These are phyloP conservation scores for Termitomyces titanicus DNA, from an alignment of 768 basidiomycete species.

Conservation along the genomic window DNA sequence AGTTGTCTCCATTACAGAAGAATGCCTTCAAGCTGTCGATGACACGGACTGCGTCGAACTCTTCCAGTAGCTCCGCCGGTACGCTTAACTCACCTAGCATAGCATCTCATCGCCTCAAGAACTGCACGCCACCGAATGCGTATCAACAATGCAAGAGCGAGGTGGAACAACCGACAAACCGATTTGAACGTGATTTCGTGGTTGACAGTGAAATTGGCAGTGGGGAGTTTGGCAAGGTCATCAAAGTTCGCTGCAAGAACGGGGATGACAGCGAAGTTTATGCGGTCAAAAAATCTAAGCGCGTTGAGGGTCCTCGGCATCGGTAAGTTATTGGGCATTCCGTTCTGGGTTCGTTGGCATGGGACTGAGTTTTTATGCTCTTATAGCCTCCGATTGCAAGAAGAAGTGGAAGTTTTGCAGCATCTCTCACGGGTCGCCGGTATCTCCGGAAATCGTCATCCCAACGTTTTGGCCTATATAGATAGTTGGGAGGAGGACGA, in stretches of 20 bases:
- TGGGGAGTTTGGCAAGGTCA: conserved; percentile 92
- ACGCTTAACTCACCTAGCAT: conserved; percentile 44
- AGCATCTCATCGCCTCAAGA: conserved; percentile 22
- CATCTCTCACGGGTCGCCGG: conserved; percentile 51
- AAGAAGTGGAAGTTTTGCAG: conserved; percentile 91
- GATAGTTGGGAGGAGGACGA: conserved; percentile 97
- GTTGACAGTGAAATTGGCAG: conserved; percentile 81
- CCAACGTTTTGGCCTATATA: conserved; percentile 83
- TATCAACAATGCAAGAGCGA: conserved; percentile 37
- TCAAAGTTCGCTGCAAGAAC: conserved; percentile 74
- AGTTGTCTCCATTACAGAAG: conserved; percentile 41
- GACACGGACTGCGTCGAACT: conserved; percentile 53
- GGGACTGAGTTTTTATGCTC: conserved; percentile 20
- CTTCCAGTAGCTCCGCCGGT: conserved; percentile 48
- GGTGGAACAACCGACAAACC: conserved; percentile 46
- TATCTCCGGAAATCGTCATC: conserved; percentile 41
- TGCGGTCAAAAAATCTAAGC: conserved; percentile 93
- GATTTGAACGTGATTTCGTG: conserved; percentile 78
- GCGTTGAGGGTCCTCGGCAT: conserved; percentile 87
- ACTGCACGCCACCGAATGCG: conserved; percentile 12
- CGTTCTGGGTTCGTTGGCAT: conserved; percentile 24
- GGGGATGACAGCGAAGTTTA: conserved; percentile 51
- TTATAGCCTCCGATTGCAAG: conserved; percentile 74
- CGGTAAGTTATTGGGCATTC: conserved; percentile 49
- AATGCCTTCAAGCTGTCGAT: conserved; percentile 34